phyloP scores from a whole-genome alignment of 495 filamentous ascomycete species.

The Neurospora sp. region DNA sequence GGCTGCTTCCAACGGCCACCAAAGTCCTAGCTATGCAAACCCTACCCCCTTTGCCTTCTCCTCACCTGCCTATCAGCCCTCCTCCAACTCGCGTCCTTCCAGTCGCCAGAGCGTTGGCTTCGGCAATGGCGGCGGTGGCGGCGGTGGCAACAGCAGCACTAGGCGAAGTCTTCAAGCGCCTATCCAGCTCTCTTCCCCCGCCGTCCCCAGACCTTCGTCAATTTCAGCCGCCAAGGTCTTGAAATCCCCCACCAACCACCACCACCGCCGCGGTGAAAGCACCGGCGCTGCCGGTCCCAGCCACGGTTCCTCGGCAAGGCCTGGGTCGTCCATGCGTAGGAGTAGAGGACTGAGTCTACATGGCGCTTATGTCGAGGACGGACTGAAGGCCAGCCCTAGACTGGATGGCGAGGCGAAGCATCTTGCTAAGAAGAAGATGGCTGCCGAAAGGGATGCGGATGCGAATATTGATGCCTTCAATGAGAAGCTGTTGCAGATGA shows the following conservation, averaged over 20 bases:
- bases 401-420: conserved; percentile 52
- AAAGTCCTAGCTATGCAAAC: conserved; percentile 6
- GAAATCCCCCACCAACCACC: conserved; percentile 14
- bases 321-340: background rate
- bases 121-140: background rate
- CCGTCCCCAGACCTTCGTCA: background rate
- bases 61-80: conserved; percentile 11
- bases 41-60: conserved; percentile 6
- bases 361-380: conserved; percentile 7
- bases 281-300: conserved; percentile 19
- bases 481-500: conserved; percentile 69
- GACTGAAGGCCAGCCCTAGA: conserved; percentile 30
- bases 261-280: conserved; percentile 28
- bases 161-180: background rate
- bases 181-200: background rate
- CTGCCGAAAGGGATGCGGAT: conserved; percentile 70
- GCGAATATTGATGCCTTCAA: conserved; percentile 69
- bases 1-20: background rate
- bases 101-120: conserved; percentile 16
- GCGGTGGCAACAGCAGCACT: background rate
- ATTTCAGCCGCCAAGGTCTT: background rate
- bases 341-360: background rate
- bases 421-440: conserved; percentile 53
- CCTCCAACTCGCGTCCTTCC: conserved; percentile 16
- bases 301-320: conserved; percentile 7